These are phyloP conservation scores for Huntiella savannae DNA, from an alignment of 2,329 filamentous ascomycete genomes.

Conservation along the genomic window DNA sequence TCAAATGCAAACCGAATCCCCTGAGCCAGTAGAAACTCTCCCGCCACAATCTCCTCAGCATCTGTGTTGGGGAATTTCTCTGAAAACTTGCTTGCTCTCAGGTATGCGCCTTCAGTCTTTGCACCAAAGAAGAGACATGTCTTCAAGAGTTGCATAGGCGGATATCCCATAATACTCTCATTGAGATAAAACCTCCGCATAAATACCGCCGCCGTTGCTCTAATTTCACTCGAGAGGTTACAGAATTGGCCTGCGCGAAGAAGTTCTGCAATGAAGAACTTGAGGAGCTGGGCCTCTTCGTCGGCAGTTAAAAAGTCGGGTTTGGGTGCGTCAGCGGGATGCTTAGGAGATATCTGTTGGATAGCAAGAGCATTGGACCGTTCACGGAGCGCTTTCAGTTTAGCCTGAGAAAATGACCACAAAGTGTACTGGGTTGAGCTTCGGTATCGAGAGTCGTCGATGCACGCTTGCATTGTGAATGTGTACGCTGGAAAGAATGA, in stretches of 20 bases:
- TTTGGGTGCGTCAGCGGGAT: slow-evolving; percentile 22
- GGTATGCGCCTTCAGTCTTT: slow-evolving; percentile 77
- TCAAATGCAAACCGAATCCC: slow-evolving; percentile 87
- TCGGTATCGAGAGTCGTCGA: slow-evolving; percentile 77
- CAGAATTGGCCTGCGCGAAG: slow-evolving; percentile 36
- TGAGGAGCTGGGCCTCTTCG: slow-evolving; percentile 67
- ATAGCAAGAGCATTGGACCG: slow-evolving; percentile 63
- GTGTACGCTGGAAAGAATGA: neutral
- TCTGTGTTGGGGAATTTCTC: slow-evolving; percentile 51
- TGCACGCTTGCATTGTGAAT: slow-evolving; percentile 3
- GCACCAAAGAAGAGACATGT: slow-evolving; percentile 83
- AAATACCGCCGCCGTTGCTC: slow-evolving; percentile 68
- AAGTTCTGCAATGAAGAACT: slow-evolving; percentile 50
- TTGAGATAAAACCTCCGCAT: slow-evolving; percentile 88
- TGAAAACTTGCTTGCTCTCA: slow-evolving; percentile 44
- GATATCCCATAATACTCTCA: slow-evolving; percentile 92
- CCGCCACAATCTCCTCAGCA: slow-evolving; percentile 66
- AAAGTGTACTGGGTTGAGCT: slow-evolving; percentile 76
- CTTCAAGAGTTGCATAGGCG: slow-evolving; percentile 72
- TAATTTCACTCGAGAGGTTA: slow-evolving; percentile 13
- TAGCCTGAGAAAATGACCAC: slow-evolving; percentile 73
- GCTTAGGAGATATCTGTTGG: slow-evolving; percentile 36
- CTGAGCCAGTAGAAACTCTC: slow-evolving; percentile 84
- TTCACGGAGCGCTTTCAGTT: slow-evolving; percentile 50
- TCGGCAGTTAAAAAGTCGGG: slow-evolving; percentile 60